Evolutionary conservation across 108 stramenopile species (phyloP).

Genomic region (Skeletonema potamos): DNA sequence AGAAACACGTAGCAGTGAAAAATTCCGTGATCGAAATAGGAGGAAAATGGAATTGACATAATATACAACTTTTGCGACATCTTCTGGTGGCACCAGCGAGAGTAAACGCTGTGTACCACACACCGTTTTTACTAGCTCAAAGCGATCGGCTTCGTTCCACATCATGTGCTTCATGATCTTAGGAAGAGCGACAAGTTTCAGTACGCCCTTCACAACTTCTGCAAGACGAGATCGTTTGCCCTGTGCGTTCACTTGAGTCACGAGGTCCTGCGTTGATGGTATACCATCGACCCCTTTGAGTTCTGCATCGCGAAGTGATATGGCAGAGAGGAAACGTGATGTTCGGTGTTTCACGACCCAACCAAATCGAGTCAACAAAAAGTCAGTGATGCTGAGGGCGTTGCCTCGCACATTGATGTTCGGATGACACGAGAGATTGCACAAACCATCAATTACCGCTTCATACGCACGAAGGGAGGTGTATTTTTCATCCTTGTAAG

Average conservation of each 20-base stretch:
- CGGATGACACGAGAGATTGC: conserved; percentile 80
- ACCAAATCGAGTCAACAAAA: conserved; percentile 76
- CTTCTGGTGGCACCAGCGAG: conserved; percentile 76
- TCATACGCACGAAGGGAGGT: conserved; percentile 67
- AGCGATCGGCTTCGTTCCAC: conserved; percentile 49
- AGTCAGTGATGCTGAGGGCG: conserved; percentile 76
- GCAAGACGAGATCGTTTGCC: conserved; percentile 78
- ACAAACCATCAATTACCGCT: conserved; percentile 78
- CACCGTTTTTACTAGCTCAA: conserved; percentile 61
- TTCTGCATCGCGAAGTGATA: conserved; percentile 62
- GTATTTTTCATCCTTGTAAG: background rate
- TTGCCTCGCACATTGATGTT: conserved; percentile 82
- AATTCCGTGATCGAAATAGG: conserved; percentile 66
- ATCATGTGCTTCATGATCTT: conserved; percentile 64
- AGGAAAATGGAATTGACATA: conserved; percentile 78
- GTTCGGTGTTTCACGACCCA: conserved; percentile 60
- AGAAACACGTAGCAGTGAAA: conserved; percentile 56
- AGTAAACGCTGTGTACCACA: conserved; percentile 72
- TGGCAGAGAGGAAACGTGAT: conserved; percentile 62
- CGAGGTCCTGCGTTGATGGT: conserved; percentile 63
- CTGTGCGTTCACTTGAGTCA: conserved; percentile 59
- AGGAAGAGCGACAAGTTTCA: conserved; percentile 59
- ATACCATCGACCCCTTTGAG: conserved; percentile 69
- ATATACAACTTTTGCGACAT: conserved; percentile 82
- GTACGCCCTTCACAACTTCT: conserved; percentile 86